Percentiles rank a stretch among this genome's conserved stretches.
Conservation (phyloP, 2,329 filamentous ascomycete genomes). For the Ophiostoma ips region DNA sequence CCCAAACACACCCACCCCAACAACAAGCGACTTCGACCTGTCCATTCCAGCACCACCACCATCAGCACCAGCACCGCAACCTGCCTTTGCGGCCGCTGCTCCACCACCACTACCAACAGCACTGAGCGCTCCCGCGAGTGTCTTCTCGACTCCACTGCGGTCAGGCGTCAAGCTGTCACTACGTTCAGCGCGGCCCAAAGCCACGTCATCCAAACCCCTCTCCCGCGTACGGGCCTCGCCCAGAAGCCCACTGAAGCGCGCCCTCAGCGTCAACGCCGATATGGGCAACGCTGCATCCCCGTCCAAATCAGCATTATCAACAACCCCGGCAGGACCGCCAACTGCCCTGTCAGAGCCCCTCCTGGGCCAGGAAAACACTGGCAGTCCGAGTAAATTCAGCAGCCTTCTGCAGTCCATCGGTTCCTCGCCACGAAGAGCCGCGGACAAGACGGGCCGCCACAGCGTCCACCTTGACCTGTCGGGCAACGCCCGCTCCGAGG, state of each 20-base stretch:
- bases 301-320: conserved; percentile 29
- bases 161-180: conserved; percentile 53
- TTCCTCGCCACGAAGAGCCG: conserved; percentile 27
- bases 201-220: conserved; percentile 37
- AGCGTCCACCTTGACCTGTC: conserved; percentile 45
- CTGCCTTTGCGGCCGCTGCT: conserved; percentile 8
- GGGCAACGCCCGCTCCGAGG: conserved; percentile 32
- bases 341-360: conserved; percentile 11
- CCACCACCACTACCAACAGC: conserved; percentile 16
- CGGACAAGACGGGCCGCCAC: conserved; percentile 36
- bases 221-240: conserved; percentile 57
- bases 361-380: conserved; percentile 29
- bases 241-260: conserved; percentile 69
- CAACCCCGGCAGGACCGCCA: conserved; percentile 27
- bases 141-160: conserved; percentile 50
- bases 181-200: conserved; percentile 47
- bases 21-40: conserved; percentile 5
- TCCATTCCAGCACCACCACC: conserved; percentile 9
- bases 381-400: conserved; percentile 18
- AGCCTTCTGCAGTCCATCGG: conserved; percentile 21
- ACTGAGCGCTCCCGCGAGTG: conserved; percentile 19
- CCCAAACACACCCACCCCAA: conserved; percentile 4
- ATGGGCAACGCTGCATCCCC: conserved; percentile 51
- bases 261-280: conserved; percentile 55
- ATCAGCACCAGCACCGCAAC: conserved; percentile 7